Evolutionary conservation across 1,284 basidiomycete genomes (phyloP), one percentile per base, ranked within the genome.

Genomic region (Wolfiporia cocos): DNA sequence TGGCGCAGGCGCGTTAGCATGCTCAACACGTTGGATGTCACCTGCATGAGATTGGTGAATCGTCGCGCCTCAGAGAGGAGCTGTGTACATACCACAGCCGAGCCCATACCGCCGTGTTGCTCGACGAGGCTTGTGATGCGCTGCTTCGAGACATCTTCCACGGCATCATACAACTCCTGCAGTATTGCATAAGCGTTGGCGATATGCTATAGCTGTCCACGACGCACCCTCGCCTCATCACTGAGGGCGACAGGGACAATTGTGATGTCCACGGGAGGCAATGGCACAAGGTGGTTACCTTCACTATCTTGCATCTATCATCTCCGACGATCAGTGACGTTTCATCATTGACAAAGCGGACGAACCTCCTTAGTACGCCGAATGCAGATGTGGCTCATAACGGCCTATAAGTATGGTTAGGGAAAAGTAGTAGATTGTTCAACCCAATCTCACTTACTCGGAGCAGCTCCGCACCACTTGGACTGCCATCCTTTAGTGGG

Each of bases 1-100:
- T 95, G 92, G 14, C 92, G 81, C 65, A 95, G 72, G 24, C 92
- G 81, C 2, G 91, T 92, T 15, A 95, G 70, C 77, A 92, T 78
- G 48, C 86, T 85, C 24, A 91, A 63, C 4, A 91, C 77, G 50
- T 84, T 86, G 2, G 76, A 76, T 54, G 81, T 78, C 1, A 78
- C 68, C 84, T 86, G 29, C 31, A 28, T 41, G 24, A 21, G 23
- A 29, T 30, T 14, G 29, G 26, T 11, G 20, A n/a, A n/a, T n/a
- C n/a, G n/a, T n/a, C n/a, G n/a, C n/a, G n/a, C n/a, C n/a, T n/a
- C n/a, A n/a, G n/a, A n/a, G n/a, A n/a, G n/a, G n/a, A n/a, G n/a
- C n/a, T n/a, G n/a, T n/a, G n/a, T 17, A 42, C 44, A 12, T 22
- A 46, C 44, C 66, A 54, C 71, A 37, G 73, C 55, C 21, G 68